Conservation (phyloP, 805 yeast species). For the Pichia nanzhaoensis region DNA sequence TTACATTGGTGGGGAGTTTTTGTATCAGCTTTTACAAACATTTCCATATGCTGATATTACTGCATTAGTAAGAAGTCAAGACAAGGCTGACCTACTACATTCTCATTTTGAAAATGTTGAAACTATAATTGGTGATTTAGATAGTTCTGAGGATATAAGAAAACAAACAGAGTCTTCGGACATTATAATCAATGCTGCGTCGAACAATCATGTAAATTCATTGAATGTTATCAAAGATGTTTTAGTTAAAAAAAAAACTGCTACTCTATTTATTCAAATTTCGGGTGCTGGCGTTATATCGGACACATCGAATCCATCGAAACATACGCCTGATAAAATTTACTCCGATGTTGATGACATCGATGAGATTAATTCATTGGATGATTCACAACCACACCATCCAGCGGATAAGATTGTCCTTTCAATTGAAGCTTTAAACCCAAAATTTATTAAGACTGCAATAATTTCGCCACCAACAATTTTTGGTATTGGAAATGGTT, state of each 20-base stretch:
- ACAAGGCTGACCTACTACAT: background rate
- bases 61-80: background rate
- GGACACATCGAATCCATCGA: background rate
- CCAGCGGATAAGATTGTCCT: slow-evolving; percentile 2
- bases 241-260: background rate
- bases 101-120: background rate
- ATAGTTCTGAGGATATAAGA: background rate
- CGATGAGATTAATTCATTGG: slow-evolving; percentile 2
- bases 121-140: background rate
- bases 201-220: slow-evolving; percentile 1
- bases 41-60: background rate
- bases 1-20: slow-evolving; percentile 3
- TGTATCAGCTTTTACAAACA: background rate
- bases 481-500: slow-evolving; percentile 3
- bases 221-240: slow-evolving; percentile 1
- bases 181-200: slow-evolving; percentile 1
- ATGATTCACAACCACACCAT: slow-evolving; percentile 4
- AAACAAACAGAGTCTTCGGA: slow-evolving; percentile 1
- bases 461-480: slow-evolving; percentile 2
- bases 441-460: background rate
- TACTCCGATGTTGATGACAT: slow-evolving; percentile 3
- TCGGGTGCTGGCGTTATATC: slow-evolving; percentile 1
- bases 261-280: slow-evolving; percentile 1
- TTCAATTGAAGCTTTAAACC: slow-evolving; percentile 1
- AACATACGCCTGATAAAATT: slow-evolving; percentile 1